phyloP scores from a whole-genome alignment of 805 yeast species.

The Metschnikowia orientalis region DNA sequence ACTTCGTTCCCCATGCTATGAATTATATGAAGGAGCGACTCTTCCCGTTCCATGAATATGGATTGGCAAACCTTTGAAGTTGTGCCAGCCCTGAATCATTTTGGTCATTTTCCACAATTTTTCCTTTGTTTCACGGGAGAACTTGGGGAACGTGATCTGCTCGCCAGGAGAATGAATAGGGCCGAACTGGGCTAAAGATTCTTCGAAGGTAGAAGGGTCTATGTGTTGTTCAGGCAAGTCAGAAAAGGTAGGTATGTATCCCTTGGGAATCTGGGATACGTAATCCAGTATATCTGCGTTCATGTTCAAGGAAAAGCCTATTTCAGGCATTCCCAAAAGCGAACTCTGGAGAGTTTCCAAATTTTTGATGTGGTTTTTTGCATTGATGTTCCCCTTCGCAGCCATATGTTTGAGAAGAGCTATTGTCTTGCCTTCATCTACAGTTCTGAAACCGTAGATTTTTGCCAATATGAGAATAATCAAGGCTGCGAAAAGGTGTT shows the following conservation, averaged over 20 bases:
- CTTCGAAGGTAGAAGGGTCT: too few species aligned
- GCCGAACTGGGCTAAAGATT: too few species aligned
- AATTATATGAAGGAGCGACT: constrained; percentile 1
- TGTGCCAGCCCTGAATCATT: constrained; percentile 28
- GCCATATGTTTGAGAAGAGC: constrained; percentile 35
- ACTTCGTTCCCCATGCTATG: too few species aligned
- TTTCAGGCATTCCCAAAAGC: constrained; percentile 23
- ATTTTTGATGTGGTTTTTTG: constrained; percentile 27
- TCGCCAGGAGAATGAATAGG: too few species aligned
- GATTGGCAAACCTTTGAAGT: constrained; percentile 18
- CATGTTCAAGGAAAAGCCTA: constrained; percentile 19
- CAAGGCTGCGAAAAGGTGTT: constrained; percentile 33
- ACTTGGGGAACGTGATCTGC: too few species aligned
- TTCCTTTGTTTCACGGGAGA: constrained; percentile 14
- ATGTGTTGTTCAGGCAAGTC: too few species aligned
- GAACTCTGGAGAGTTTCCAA: constrained; percentile 24
- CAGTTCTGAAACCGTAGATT: constrained; percentile 10
- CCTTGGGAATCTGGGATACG: too few species aligned
- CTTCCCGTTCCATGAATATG: constrained; percentile 17
- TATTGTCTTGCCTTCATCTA: constrained; percentile 12
- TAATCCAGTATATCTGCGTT: constrained; percentile 3
- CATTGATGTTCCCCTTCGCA: constrained; percentile 31
- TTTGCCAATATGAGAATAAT: constrained; percentile 26
- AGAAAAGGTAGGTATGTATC: too few species aligned
- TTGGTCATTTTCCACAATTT: constrained; percentile 20